Evolutionary conservation across 2,329 filamentous ascomycete species (phyloP).

Genomic region (Claviceps spartinae): DNA sequence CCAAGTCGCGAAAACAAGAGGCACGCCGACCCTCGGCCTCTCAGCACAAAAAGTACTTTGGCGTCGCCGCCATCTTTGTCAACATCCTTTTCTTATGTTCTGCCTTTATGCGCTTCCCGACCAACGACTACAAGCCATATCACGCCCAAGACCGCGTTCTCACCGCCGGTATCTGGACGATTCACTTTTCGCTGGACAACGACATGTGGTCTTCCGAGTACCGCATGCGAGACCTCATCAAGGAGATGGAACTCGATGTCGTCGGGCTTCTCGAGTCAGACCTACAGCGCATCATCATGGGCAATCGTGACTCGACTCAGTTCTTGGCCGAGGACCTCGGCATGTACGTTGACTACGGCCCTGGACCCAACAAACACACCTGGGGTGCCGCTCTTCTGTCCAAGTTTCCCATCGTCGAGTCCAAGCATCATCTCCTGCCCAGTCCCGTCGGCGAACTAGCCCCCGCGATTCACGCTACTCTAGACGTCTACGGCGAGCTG

Average conservation of each 20-base stretch:
- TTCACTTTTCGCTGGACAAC: slow-evolving; percentile 95
- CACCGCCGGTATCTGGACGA: slow-evolving; percentile 96
- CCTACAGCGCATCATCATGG: slow-evolving; percentile 97
- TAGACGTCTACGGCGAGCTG: slow-evolving; percentile 79
- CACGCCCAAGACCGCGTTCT: slow-evolving; percentile 77
- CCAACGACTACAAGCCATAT: slow-evolving; percentile 82
- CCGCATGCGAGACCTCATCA: slow-evolving; percentile 80
- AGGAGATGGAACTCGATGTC: slow-evolving; percentile 93
- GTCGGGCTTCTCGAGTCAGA: slow-evolving; percentile 90
- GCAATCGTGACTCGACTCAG: slow-evolving; percentile 91
- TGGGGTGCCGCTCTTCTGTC: slow-evolving; percentile 89
- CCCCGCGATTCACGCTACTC: slow-evolving; percentile 90
- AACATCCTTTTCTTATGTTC: slow-evolving; percentile 69
- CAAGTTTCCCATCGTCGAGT: slow-evolving; percentile 96
- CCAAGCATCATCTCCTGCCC: slow-evolving; percentile 86
- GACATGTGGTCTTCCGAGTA: slow-evolving; percentile 97
- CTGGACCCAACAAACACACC: slow-evolving; percentile 96
- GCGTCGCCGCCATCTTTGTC: slow-evolving; percentile 51
- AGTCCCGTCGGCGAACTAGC: slow-evolving; percentile 90
- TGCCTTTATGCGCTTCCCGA: slow-evolving; percentile 83
- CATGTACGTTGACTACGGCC: slow-evolving; percentile 97
- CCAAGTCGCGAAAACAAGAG: slow-evolving; percentile 29
- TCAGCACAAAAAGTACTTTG: slow-evolving; percentile 39
- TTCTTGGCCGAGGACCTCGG: slow-evolving; percentile 90
- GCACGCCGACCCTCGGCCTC: slow-evolving; percentile 17